These are phyloP conservation scores for Dissophora globulifera DNA, from an alignment of 192 early-diverging fungal genomes.

Conservation along the genomic window DNA sequence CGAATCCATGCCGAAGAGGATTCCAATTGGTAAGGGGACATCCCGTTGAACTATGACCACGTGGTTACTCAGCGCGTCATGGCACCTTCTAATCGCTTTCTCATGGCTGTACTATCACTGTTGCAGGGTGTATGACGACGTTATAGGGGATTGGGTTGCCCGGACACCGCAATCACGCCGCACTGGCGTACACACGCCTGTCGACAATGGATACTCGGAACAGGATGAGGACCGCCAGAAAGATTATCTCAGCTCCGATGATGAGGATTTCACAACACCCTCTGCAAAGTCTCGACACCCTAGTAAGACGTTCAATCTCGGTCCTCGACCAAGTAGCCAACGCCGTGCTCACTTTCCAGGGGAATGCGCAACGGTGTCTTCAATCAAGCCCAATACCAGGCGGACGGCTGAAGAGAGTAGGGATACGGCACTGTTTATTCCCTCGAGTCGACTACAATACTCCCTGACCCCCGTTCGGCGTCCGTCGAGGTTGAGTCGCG, in stretches of 20 bases:
- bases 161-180: not conserved
- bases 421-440: not conserved
- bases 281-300: no score
- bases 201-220: not conserved
- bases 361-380: no score
- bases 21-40: constrained; percentile 25
- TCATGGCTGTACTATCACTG: no score
- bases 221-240: not conserved
- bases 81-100: no score
- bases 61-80: no score
- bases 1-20: no score
- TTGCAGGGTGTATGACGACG: constrained; percentile 27
- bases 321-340: no score
- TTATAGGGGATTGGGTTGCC: constrained; percentile 39
- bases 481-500: not conserved
- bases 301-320: no score
- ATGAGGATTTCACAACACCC: no score
- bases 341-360: not conserved
- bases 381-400: not conserved
- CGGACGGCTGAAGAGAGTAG: not conserved
- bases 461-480: constrained; percentile 20
- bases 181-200: no score
- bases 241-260: no score
- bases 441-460: constrained; percentile 6
- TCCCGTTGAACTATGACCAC: no score